phyloP scores from a whole-genome alignment of 1,284 basidiomycete species.

The Cryptococcus sp. region DNA sequence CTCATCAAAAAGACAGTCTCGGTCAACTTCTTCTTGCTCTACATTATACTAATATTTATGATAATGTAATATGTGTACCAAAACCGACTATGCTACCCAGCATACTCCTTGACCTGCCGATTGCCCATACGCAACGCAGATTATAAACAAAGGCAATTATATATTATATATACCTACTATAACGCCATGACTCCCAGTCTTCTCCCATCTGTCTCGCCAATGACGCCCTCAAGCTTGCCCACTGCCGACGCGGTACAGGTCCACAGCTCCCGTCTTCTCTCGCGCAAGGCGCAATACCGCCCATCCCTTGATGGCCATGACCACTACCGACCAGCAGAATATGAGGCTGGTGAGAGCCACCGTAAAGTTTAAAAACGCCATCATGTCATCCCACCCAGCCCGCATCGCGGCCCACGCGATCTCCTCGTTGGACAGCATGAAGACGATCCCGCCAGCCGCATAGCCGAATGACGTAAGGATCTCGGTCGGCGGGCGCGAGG shows the following conservation, averaged over 20 bases:
- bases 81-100: too few relatives aligned
- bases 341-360: conserved; percentile 79
- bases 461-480: conserved; percentile 84
- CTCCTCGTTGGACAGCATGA: conserved; percentile 91
- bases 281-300: conserved; percentile 30
- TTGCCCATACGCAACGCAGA: too few relatives aligned
- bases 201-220: not conserved
- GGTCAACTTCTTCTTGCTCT: too few relatives aligned
- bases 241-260: not conserved
- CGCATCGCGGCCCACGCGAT: conserved; percentile 90
- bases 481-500: conserved; percentile 93
- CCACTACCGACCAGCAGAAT: conserved; percentile 72
- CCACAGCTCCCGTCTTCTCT: conserved; percentile 1
- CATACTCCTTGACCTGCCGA: too few relatives aligned
- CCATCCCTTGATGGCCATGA: conserved; percentile 79
- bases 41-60: too few relatives aligned
- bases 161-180: conserved; percentile 1
- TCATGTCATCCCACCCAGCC: conserved; percentile 76
- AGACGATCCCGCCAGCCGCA: conserved; percentile 79
- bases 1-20: too few relatives aligned
- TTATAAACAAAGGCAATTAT: too few relatives aligned
- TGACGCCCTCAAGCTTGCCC: not conserved
- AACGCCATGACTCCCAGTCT: not conserved
- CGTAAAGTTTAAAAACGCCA: conserved; percentile 47
- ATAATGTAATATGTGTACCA: too few relatives aligned